These are phyloP conservation scores for Cymodocea nodosa DNA, from an alignment of 116 monocot genomes.

Conservation along the genomic window DNA sequence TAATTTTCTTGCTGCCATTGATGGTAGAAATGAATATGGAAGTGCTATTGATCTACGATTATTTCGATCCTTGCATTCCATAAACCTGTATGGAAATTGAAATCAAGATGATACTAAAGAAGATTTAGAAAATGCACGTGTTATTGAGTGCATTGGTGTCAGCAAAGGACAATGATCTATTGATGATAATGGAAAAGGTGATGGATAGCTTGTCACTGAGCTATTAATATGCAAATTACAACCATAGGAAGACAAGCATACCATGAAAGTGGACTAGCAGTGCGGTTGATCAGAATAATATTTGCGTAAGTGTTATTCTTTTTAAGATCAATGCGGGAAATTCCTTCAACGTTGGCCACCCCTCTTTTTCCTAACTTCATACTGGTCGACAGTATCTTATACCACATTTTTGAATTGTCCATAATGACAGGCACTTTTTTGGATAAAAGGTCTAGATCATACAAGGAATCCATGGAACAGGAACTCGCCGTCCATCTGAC, in stretches of 20 bases:
- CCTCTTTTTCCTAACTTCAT: constrained; percentile 64
- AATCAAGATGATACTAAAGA: background rate
- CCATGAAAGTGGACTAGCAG: constrained; percentile 86
- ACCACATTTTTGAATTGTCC: constrained; percentile 84
- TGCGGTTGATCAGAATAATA: constrained; percentile 68
- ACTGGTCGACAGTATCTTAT: constrained; percentile 45
- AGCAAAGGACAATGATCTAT: no score
- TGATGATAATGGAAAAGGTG: no score
- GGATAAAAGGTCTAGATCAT: constrained; percentile 79
- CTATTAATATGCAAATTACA: no score
- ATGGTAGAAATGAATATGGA: constrained; percentile 83
- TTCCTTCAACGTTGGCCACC: constrained; percentile 47
- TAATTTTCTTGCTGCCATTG: constrained; percentile 52
- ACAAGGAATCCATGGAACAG: constrained; percentile 89
- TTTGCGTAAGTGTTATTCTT: constrained; percentile 31
- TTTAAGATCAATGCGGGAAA: constrained; percentile 39
- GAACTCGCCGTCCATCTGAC: constrained; percentile 77
- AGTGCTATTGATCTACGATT: constrained; percentile 63
- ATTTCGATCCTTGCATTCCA: constrained; percentile 92
- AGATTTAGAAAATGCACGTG: no score
- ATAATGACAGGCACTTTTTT: constrained; percentile 64
- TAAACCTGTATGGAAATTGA: constrained; percentile 53
- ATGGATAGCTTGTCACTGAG: no score
- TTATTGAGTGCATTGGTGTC: no score
- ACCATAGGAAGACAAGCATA: constrained; percentile 11